Percentiles rank a stretch among this genome's conserved stretches.
Evolutionary conservation across 2,329 filamentous ascomycete species (phyloP).

Genomic region (Colletotrichum spinosum): DNA sequence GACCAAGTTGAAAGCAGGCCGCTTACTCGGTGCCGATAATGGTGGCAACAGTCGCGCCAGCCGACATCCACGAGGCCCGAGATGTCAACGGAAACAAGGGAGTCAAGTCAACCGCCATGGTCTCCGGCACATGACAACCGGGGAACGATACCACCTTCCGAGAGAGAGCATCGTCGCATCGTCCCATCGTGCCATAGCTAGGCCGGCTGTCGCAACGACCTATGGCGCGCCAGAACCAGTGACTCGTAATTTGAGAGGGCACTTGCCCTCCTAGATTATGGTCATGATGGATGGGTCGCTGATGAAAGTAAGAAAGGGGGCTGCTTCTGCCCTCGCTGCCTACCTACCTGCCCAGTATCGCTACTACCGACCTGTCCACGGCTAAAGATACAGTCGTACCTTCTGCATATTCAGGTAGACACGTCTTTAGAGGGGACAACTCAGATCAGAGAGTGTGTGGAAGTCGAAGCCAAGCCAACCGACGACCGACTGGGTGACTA

Average conservation of each 20-base stretch:
- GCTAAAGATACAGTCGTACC: too few relatives aligned
- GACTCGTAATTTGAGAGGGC: constrained; percentile 22
- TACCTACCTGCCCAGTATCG: constrained; percentile 1
- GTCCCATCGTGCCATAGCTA: constrained; percentile 20
- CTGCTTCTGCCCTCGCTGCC: constrained; percentile 1
- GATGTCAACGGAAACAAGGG: constrained; percentile 5
- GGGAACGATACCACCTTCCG: constrained; percentile 35
- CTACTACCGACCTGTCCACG: too few relatives aligned
- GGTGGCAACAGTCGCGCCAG: constrained; percentile 1
- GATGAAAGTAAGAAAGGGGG: constrained; percentile 6
- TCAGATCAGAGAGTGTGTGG: too few relatives aligned
- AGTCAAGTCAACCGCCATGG: constrained; percentile 7
- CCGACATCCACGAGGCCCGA: constrained; percentile 19
- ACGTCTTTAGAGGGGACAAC: too few relatives aligned
- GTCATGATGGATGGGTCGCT: constrained; percentile 8
- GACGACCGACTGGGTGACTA: too few relatives aligned
- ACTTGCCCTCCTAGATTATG: background rate
- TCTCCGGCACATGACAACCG: constrained; percentile 30
- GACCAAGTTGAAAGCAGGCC: background rate
- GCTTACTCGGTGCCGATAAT: background rate
- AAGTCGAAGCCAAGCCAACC: too few relatives aligned
- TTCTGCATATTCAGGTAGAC: too few relatives aligned
- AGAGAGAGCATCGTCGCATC: constrained; percentile 32
- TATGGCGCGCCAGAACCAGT: constrained; percentile 1
- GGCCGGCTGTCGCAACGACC: constrained; percentile 22